Evolutionary conservation across 1,284 basidiomycete genomes (phyloP), one percentile per base, ranked within the genome.

Genomic region (Coniophora puteana): DNA sequence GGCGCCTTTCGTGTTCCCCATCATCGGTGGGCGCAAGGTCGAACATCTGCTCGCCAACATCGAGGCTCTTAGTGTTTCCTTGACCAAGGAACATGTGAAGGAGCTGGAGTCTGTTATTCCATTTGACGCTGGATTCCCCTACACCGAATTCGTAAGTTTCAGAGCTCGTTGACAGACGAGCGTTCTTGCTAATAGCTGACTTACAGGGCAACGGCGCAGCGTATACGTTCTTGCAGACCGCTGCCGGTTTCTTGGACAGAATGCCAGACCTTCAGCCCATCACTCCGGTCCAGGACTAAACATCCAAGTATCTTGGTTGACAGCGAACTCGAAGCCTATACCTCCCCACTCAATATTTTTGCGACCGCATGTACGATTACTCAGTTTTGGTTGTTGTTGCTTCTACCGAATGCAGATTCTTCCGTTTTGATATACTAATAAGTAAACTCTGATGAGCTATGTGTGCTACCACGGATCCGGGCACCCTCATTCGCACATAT

Each of bases 11-110:
- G 72, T 76, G 4, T 76, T 76, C 53, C 72, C 73, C 0, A 63
- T 75, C 32, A 47, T 76, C 14, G 75, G 76, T 1, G 70, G 72
- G 0, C 65, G 76, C 39, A 78, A 76, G 50, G 57, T 72, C 35
- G 69, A 75, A 41, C 72, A 79, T 17, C 32, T 80, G 1, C 23
- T 61, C 14, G 62, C 56, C 10, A 78, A 78, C 51, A 52, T 78
- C 38, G 62, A 74, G 36, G 71, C 71, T 0, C 64, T 79, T 16
- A 56, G 65, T 11, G 62, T 79, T 25, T 45, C 54, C 2, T 62
- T 78, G 22, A 61, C 60, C 7, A 36, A 49, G 3, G 66, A 68
- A 30, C 74, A 77, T 13, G 67, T 78, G 44, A 50, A 61, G 42
- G 61, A 60, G 34, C 43, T 77, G 5, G 74, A 76, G 45, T 56